Base-by-base conservation (phyloP, 768 basidiomycete genomes). In the Rhodosporidiobolus sp. region DNA sequence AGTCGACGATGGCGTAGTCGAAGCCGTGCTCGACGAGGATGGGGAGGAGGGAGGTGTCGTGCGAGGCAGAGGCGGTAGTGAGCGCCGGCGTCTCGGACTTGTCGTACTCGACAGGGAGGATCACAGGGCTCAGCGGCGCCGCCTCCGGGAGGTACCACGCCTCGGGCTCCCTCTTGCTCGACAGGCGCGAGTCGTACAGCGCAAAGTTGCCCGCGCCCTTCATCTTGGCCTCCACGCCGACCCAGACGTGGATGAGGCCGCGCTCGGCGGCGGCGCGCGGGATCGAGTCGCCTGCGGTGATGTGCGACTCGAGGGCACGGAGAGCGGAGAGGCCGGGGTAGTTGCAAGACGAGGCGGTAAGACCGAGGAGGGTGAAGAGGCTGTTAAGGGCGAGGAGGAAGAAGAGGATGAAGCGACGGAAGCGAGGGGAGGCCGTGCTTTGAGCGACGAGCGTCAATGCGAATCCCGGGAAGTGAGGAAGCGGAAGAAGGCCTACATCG, bases 271-370 rank as follows among this genome's bases (percentile, higher is more conserved):
- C 46, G 22, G 45, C 26, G 3, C 19, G 17, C 28, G 30, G 46
- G 32, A 16, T 26, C 22, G 54, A 38, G n/a, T 55, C 4, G n/a
- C 30, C 49, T 45, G 28, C 45, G 56, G 49, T n/a, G 35, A 61
- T 68, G 32, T 67, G 76, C 46, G 83, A 76, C 73, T 95, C 90
- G 73, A 96, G 86, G 0, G 81, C 72, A 1, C 80, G 77, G 62
- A 96, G 82, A 0, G 94, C 90, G 19, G 84, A 79, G 0, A 93
- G 94, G 3, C 96, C 96, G 2, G 96, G 93, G 78, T 99, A 98
- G 81, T 98, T 99, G 60, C 79, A 78, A 43, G 84, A 83, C 1
- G 92, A 92, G 0, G 89, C 84, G 60, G 77, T 78, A 1, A 87
- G 86, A 17, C 86, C 83, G 43, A 90, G 71, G 12, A 80, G 61